Evolutionary conservation across 768 basidiomycete species (phyloP), one percentile per base, ranked within the genome.

Genomic region (Lyophyllum shimeji): DNA sequence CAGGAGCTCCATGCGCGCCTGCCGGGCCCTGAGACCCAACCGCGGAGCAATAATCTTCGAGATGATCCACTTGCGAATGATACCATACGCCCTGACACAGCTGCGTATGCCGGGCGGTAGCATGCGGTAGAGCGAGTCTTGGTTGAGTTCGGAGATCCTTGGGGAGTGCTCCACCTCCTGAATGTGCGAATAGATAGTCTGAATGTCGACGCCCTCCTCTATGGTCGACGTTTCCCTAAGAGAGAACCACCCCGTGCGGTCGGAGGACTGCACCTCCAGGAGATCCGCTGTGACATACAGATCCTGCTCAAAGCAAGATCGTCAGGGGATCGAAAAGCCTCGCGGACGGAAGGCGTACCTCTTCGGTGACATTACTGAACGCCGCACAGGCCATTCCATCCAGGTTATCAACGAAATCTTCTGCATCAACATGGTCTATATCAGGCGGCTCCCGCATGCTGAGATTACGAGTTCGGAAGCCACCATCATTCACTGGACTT

Each of bases 161-260:
- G 82, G 72, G 0, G 92, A 90, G 1, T 87, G 85, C 61, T 87
- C 84, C 39, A 91, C 79, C 40, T 90, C 86, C 60, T 82, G 79
- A 31, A 94, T 70, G 61, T 89, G 83, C 2, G 84, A 80, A 67
- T 89, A 87, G 60, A 94, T 86, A 21, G 82, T 86, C 66, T 93
- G 89, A 45, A 93, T 85, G 59, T 92, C 89, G n/a, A 85, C 75
- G 2, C 78, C 74, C 46, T 94, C 92, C 11, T 82, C 79, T 46
- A 74, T 68, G 0, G 76, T 70, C 15, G 69, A 70, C 0, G 75
- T 66, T n/a, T 93, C 90, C 51, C 83, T 76, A 29, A 72, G 52
- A 3, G 77, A 73, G 69, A 92, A 89, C 91, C 92, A 94, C 2
- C 89, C 92, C 1, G 82, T 86, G 29, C 85, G 82, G 66, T 94